Evolutionary conservation across 768 basidiomycete species (phyloP), one percentile per base, ranked within the genome.

Genomic region (Suillus ampliporus): DNA sequence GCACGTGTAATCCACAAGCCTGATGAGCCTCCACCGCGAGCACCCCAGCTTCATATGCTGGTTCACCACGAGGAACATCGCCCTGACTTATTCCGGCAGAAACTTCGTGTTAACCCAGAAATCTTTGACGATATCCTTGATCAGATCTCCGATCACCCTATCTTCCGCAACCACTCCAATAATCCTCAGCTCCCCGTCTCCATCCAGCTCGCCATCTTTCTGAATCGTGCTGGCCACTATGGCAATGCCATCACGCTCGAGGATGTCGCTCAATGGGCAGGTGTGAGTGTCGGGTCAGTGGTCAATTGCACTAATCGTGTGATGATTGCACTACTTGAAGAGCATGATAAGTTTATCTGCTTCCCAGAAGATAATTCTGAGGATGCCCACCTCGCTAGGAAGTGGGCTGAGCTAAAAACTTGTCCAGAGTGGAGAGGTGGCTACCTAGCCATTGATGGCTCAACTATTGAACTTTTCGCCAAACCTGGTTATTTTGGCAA

Each of bases 371-470:
- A 21, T 1, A 58, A 66, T 43, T n/a, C 21, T 19, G 26, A 50
- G 19, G 54, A 57, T 13, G 38, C 44, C 5, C 35, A 62, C 54
- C 19, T 15, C 8, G 79, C 78, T n/a, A 78, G 76, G 71, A 11
- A 74, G 78, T 14, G 76, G 78, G 75, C 79, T 6, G 68, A 75
- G 48, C 28, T 57, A 4, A 68, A 70, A 11, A 74, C 76, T 1
- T 82, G 80, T 58, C n/a, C 46, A 1, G 71, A 63, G 0, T 82
- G 78, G 80, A 48, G 75, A 1, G 38, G 77, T 56, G 77, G 79
- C 0, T 79, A 73, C 71, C 72, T 71, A 44, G 60, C 79, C 48
- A 75, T 79, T 48, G 79, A 81, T 66, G 78, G 80, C 2, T 80
- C 79, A 14, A 47, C 44, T 4, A 4, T 60, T 23, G 13, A 26